Percentiles rank a stretch among this genome's conserved stretches.
Evolutionary conservation across 1,284 basidiomycete genomes (phyloP).

Genomic region (Irpex sp.): DNA sequence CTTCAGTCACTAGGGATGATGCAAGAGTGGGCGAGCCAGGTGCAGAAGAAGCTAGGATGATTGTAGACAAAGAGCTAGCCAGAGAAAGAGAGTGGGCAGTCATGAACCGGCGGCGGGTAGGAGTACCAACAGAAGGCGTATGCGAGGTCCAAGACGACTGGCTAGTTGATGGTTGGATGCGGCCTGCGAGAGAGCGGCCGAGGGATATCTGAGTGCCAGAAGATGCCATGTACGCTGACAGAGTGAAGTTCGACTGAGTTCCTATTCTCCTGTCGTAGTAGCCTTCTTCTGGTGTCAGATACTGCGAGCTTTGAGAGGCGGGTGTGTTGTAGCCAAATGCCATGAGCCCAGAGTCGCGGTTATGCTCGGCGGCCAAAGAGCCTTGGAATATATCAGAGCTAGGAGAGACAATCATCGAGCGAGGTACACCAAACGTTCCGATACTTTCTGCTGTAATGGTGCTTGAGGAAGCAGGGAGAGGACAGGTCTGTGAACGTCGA

Average conservation of each 20-base stretch:
- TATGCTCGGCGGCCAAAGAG: background rate
- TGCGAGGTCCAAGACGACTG: background rate
- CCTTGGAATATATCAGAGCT: background rate
- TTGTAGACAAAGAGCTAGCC: conserved; percentile 17
- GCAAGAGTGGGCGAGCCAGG: conserved; percentile 15
- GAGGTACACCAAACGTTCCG: conserved; percentile 25
- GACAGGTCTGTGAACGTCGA: background rate
- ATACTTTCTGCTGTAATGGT: conserved; percentile 18
- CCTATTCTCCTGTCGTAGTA: conserved; percentile 9
- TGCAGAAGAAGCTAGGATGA: conserved; percentile 13
- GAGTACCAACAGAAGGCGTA: conserved; percentile 2
- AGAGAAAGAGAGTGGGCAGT: conserved; percentile 12
- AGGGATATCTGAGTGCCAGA: conserved; percentile 3
- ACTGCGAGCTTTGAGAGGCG: conserved; percentile 2
- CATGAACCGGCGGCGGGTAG: background rate
- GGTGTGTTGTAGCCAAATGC: conserved; percentile 2
- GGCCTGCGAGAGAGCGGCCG: background rate
- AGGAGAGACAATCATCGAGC: background rate
- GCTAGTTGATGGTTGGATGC: background rate
- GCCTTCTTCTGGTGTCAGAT: background rate
- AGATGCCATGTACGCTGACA: conserved; percentile 21
- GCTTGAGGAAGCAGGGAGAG: conserved; percentile 16
- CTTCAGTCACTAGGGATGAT: conserved; percentile 10
- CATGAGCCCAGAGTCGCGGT: background rate
- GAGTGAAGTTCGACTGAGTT: conserved; percentile 16